Percentiles rank a stretch among this genome's conserved stretches.
Evolutionary conservation across 176 grass and related monocot species (phyloP).

Genomic region (Musa beccarii): DNA sequence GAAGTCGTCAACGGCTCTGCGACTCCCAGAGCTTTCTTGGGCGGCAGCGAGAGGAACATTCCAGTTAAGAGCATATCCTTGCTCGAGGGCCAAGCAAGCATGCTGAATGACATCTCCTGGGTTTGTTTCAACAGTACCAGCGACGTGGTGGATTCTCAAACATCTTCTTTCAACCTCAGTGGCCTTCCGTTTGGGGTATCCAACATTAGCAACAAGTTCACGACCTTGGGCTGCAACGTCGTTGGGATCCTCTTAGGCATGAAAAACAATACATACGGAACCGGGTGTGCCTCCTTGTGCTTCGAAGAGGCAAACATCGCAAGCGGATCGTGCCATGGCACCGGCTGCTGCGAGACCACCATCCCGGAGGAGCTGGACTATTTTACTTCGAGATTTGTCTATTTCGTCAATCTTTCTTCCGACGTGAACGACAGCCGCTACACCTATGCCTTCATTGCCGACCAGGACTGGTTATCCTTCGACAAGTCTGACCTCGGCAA

Average conservation of each 20-base stretch:
- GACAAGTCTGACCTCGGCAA: neutral
- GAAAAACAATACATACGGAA: too few relatives aligned
- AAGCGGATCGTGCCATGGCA: neutral
- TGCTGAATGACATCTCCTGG: neutral
- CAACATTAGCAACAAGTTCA: neutral
- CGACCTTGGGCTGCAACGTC: neutral
- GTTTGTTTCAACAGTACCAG: neutral
- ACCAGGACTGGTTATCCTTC: neutral
- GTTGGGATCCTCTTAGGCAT: too few relatives aligned
- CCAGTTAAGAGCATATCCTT: neutral
- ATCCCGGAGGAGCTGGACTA: neutral
- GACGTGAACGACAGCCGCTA: neutral
- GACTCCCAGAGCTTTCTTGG: neutral
- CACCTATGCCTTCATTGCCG: neutral
- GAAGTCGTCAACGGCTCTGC: neutral
- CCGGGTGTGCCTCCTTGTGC: neutral
- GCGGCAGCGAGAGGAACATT: neutral
- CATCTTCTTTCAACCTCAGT: too few relatives aligned
- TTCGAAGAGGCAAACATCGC: rapidly evolving
- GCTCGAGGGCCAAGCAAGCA: neutral
- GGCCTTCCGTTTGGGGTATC: too few relatives aligned
- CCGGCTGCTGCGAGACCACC: neutral
- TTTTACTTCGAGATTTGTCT: too few relatives aligned
- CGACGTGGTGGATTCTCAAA: neutral
- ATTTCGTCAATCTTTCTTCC: too few relatives aligned